Evolutionary conservation across 495 filamentous ascomycete genomes (phyloP), one percentile per base, ranked within the genome.

Genomic region (Niebla homalea): DNA sequence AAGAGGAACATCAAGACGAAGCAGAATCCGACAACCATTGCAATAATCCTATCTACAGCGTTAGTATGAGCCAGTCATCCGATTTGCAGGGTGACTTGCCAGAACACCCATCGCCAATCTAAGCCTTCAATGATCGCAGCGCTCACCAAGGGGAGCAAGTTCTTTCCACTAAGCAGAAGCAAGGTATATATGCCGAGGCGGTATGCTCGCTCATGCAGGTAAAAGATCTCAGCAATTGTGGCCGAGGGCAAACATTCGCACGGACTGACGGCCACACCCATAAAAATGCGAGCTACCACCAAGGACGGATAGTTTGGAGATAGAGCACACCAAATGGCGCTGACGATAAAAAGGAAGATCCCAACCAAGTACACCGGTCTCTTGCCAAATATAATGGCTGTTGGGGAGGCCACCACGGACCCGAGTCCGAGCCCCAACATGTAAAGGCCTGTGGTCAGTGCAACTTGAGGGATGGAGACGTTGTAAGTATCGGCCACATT

Each of bases 181-280:
- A 98, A 66, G 0, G 90, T 95, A 62, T 98, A 98, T 19, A 96
- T 88, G n/a, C 92, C 92, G 32, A 98, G 78, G 8, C 92, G 83
- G 60, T 89, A 97, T 2, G 92, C 92, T 38, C 90, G 73, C 67
- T 97, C 92, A 54, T 97, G 92, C 16, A 97, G 70, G 60, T 94
- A 96, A 69, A 87, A 98, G 54, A 97, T 96, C 64, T 98, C 92
- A 7, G 89, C 89, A 54, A 97, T 88, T 0, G 89, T 94, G 12
- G 92, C 92, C 3, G 88, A 94, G 0, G 92, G 92, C 43, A 98
- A 74, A 58, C 87, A 90, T 64, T 98, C 92, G n/a, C 93, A 87
- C 0, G 89, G 87, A 49, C 81, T 87, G 37, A 96, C 85, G 0
- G 88, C 83, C 36, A 96, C 70, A 11, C 92, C 92, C 64, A 88